phyloP scores from a whole-genome alignment of 306 rosid species.

The Fagus crenata region DNA sequence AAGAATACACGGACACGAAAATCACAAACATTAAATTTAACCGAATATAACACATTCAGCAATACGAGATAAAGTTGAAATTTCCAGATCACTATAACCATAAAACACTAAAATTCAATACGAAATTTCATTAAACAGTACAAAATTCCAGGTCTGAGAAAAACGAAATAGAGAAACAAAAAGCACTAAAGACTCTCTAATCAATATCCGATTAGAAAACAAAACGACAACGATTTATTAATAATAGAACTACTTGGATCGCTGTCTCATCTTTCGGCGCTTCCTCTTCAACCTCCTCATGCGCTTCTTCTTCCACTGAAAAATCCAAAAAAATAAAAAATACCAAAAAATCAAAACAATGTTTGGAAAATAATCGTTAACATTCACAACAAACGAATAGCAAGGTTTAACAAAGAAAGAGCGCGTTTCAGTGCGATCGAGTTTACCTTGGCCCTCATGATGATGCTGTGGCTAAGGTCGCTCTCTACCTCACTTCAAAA shows the following conservation, averaged over 20 bases:
- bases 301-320: conserved; percentile 60
- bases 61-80: no score
- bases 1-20: no score
- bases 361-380: neutral
- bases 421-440: neutral
- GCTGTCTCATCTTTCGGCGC: conserved; percentile 64
- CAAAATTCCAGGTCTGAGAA: neutral
- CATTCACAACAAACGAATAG: neutral
- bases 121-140: conserved; percentile 1
- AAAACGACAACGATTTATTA: conserved; percentile 6
- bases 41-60: no score
- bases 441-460: conserved; percentile 52
- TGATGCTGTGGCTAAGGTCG: neutral
- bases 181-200: conserved; percentile 23
- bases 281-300: conserved; percentile 61
- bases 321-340: neutral
- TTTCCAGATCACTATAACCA: neutral
- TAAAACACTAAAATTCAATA: neutral
- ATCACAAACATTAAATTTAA: no score
- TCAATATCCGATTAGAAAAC: conserved; percentile 25
- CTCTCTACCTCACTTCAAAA: conserved; percentile 10
- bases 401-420: no score
- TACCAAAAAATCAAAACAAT: no score
- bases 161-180: neutral
- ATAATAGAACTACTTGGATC: conserved; percentile 43